A percentile compares a stretch with the other conserved stretches of the same genome.
Evolutionary conservation across 2,329 filamentous ascomycete species (phyloP).

Genomic region (Pseudocercospora eumusae): DNA sequence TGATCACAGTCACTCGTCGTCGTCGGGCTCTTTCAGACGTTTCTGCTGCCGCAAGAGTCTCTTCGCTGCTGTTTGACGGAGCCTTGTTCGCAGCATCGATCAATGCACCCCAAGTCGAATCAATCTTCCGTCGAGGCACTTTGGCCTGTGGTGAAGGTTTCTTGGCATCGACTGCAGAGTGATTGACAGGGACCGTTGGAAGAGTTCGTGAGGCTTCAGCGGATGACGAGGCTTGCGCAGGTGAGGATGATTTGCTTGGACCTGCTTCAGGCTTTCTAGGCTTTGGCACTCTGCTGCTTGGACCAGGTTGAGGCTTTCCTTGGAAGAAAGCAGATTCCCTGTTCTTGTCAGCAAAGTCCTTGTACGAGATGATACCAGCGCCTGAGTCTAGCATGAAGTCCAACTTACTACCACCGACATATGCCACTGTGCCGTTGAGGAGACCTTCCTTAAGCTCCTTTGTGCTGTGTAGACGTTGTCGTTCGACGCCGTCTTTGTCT

Average conservation of each 20-base stretch:
- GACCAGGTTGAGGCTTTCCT: background rate
- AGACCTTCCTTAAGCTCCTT: background rate
- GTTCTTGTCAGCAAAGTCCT: slow-evolving; percentile 2
- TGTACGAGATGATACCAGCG: background rate
- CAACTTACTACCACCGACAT: background rate
- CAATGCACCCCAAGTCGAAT: slow-evolving; percentile 4
- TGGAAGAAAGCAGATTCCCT: slow-evolving; percentile 3
- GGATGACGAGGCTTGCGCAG: background rate
- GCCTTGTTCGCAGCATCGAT: background rate
- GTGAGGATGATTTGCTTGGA: background rate
- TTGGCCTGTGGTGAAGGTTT: background rate
- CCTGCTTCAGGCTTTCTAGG: background rate
- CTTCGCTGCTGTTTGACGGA: background rate
- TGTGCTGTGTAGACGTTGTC: background rate
- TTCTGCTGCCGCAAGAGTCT: background rate
- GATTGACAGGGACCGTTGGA: background rate
- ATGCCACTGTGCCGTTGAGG: background rate
- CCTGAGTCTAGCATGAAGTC: background rate
- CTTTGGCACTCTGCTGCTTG: background rate
- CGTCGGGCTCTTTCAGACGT: background rate
- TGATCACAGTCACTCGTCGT: background rate
- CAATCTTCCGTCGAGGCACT: background rate
- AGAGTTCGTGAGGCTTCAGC: background rate
- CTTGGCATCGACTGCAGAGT: background rate
- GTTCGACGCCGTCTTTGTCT: background rate